A percentile compares a stretch with the other conserved stretches of the same genome.
These are phyloP conservation scores for Sordaria brevicollis DNA, from an alignment of 495 filamentous ascomycete genomes.

Conservation along the genomic window DNA sequence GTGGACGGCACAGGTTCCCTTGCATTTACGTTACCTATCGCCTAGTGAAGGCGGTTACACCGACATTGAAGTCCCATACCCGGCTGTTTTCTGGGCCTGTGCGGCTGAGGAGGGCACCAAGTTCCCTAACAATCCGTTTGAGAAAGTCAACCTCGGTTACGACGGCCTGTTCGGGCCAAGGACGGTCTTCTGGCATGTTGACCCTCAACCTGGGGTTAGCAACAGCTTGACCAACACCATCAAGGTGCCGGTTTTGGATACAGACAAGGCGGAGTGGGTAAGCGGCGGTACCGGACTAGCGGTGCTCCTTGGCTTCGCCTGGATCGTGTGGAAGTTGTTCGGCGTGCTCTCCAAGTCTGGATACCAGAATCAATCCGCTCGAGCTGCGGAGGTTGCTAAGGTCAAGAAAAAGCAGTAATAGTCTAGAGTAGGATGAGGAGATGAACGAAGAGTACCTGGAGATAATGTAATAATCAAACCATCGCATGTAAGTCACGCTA, in stretches of 20 bases:
- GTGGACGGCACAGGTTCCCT: slow-evolving; percentile 71
- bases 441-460: neutral
- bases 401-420: slow-evolving; percentile 34
- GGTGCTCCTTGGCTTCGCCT: slow-evolving; percentile 62
- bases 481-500: neutral
- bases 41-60: slow-evolving; percentile 43
- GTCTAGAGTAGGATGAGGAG: neutral
- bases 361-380: slow-evolving; percentile 9
- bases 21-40: slow-evolving; percentile 79
- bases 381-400: slow-evolving; percentile 7
- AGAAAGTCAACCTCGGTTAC: slow-evolving; percentile 72
- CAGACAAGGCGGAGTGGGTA: slow-evolving; percentile 47
- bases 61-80: slow-evolving; percentile 50
- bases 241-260: slow-evolving; percentile 66
- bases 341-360: slow-evolving; percentile 26
- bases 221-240: slow-evolving; percentile 46
- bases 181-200: slow-evolving; percentile 81
- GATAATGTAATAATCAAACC: neutral
- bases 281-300: slow-evolving; percentile 60
- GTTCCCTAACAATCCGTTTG: slow-evolving; percentile 77
- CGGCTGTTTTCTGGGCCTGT: slow-evolving; percentile 91
- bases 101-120: slow-evolving; percentile 58
- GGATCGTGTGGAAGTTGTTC: slow-evolving; percentile 60
- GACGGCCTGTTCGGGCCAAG: slow-evolving; percentile 70
- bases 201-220: slow-evolving; percentile 38